Conservation (phyloP, 805 yeast species). For the Metschnikowia gruessii region DNA sequence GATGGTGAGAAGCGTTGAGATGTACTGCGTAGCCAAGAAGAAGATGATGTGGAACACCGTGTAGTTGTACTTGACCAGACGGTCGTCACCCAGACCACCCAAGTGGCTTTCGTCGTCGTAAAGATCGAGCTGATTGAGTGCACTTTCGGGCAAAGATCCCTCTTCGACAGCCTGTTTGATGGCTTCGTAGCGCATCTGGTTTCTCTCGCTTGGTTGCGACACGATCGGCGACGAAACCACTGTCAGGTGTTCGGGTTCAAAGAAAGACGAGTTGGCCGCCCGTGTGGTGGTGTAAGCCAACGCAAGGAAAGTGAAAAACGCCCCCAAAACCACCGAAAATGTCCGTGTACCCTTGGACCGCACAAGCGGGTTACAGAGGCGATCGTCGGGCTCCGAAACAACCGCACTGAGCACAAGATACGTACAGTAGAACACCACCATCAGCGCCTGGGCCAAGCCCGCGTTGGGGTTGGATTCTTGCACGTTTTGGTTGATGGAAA, state of each 20-base stretch:
- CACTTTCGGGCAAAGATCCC: slow-evolving; percentile 92
- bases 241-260: slow-evolving; percentile 27
- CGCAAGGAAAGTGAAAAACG: slow-evolving; percentile 89
- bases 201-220: slow-evolving; percentile 44
- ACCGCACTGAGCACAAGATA: slow-evolving; percentile 90
- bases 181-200: slow-evolving; percentile 81
- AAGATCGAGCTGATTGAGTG: slow-evolving; percentile 70
- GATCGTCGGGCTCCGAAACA: slow-evolving; percentile 95
- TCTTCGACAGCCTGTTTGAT: slow-evolving; percentile 92
- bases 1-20: slow-evolving; percentile 88
- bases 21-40: slow-evolving; percentile 94
- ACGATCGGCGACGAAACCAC: slow-evolving; percentile 43
- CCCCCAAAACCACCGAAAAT: slow-evolving; percentile 82
- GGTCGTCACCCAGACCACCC: slow-evolving; percentile 54
- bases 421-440: slow-evolving; percentile 92
- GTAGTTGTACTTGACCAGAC: slow-evolving; percentile 76
- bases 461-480: slow-evolving; percentile 94
- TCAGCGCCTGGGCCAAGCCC: slow-evolving; percentile 93
- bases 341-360: slow-evolving; percentile 89
- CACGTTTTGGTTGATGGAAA: slow-evolving; percentile 77
- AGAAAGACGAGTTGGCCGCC: slow-evolving; percentile 74
- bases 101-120: slow-evolving; percentile 39
- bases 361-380: slow-evolving; percentile 84
- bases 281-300: slow-evolving; percentile 96
- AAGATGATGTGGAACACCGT: slow-evolving; percentile 86